phyloP scores from a whole-genome alignment of 768 basidiomycete genomes.

The Lyophyllum semitale region DNA sequence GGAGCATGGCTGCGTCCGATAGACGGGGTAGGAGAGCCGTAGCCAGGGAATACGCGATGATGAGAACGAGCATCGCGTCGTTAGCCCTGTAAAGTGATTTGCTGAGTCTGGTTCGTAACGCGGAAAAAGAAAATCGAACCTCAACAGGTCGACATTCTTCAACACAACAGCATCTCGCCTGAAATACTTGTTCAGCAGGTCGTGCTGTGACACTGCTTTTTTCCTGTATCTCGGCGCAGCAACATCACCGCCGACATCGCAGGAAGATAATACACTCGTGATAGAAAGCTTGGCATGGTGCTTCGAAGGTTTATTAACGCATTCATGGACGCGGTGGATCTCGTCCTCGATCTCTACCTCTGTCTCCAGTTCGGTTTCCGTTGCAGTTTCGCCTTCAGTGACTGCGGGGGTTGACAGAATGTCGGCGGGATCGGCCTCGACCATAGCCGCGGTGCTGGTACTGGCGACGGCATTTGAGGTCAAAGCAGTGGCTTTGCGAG shows the following conservation, averaged over 20 bases:
- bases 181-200: constrained; percentile 89
- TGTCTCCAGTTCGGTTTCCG: constrained; percentile 69
- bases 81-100: constrained; percentile 56
- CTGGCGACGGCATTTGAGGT: constrained; percentile 15
- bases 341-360: constrained; percentile 58
- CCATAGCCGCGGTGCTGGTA: constrained; percentile 13
- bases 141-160: constrained; percentile 79
- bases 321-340: constrained; percentile 8
- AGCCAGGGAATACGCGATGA: constrained; percentile 68
- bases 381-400: constrained; percentile 74
- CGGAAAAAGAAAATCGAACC: constrained; percentile 43
- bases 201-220: constrained; percentile 72
- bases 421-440: constrained; percentile 27
- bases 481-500: constrained; percentile 12
- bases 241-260: constrained; percentile 13
- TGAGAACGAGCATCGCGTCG: constrained; percentile 78
- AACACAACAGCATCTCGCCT: constrained; percentile 82
- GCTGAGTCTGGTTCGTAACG: background rate
- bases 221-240: constrained; percentile 15
- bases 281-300: constrained; percentile 35
- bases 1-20: constrained; percentile 52
- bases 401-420: constrained; percentile 56
- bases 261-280: constrained; percentile 32
- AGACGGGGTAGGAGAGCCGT: constrained; percentile 58
- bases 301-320: constrained; percentile 21